A percentile compares a stretch with the other conserved stretches of the same genome.
Conservation (phyloP, 177 flowering plant species). For the Telopea speciosissima region DNA sequence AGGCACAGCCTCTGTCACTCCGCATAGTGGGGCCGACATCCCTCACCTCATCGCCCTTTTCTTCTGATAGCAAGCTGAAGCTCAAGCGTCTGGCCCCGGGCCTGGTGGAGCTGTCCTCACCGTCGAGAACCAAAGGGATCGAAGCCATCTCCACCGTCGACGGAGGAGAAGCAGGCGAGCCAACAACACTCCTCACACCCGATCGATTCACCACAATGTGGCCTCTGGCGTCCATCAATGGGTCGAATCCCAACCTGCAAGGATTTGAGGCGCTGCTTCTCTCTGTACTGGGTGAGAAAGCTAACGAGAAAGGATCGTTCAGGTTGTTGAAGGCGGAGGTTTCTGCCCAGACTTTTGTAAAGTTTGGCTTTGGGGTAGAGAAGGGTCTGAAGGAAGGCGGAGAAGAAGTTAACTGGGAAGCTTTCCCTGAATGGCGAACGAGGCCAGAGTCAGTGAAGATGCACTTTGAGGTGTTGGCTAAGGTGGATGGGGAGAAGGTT, state of each 20-base stretch:
- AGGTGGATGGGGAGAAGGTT: slow-evolving; percentile 77
- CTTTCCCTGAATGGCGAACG: slow-evolving; percentile 78
- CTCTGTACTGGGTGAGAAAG: slow-evolving; percentile 67
- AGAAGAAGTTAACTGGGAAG: slow-evolving; percentile 30
- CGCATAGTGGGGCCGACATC: slow-evolving; percentile 89
- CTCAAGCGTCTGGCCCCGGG: slow-evolving; percentile 94
- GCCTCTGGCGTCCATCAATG: slow-evolving; percentile 79
- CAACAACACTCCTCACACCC: slow-evolving; percentile 44
- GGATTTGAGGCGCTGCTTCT: slow-evolving; percentile 70
- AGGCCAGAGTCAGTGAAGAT: slow-evolving; percentile 61
- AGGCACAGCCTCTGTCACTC: slow-evolving; percentile 54
- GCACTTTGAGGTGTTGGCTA: slow-evolving; percentile 91
- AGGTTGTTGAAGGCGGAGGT: slow-evolving; percentile 74
- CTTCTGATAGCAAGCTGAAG: slow-evolving; percentile 53
- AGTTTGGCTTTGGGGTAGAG: slow-evolving; percentile 77
- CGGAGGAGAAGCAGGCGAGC: slow-evolving; percentile 31
- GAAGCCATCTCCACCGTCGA: slow-evolving; percentile 29
- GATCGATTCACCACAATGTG: slow-evolving; percentile 62
- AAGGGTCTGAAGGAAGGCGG: slow-evolving; percentile 62
- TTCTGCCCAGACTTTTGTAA: slow-evolving; percentile 81
- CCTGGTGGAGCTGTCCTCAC: slow-evolving; percentile 77
- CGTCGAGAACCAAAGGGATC: slow-evolving; percentile 26
- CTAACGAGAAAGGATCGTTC: slow-evolving; percentile 57
- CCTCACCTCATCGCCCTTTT: slow-evolving; percentile 52
- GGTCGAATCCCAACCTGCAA: slow-evolving; percentile 56